Conservation (phyloP, 345 rosid genomes). For the Acer campestre region DNA sequence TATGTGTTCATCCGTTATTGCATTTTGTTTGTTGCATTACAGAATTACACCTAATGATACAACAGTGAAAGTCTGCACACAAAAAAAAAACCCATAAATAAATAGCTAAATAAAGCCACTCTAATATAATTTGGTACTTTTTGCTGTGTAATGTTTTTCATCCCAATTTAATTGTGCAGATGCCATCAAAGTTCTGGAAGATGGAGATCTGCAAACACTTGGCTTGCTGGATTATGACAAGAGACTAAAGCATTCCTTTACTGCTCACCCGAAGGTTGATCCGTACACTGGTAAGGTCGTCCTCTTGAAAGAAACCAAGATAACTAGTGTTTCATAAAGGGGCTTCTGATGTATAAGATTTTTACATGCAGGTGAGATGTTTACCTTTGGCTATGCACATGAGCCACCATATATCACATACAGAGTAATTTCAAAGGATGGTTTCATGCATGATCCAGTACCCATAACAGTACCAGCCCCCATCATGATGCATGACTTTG, state of each 20-base stretch:
- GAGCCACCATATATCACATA: conserved; percentile 83
- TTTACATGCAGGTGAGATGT: conserved; percentile 86
- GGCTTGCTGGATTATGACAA: conserved; percentile 97
- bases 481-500: conserved; percentile 98
- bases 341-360: conserved; percentile 25
- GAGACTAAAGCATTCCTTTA: conserved; percentile 86
- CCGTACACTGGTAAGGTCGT: conserved; percentile 74
- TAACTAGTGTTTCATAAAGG: not conserved
- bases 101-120: not conserved
- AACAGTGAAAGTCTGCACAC: too few relatives aligned
- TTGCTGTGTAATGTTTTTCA: conserved; percentile 1
- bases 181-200: conserved; percentile 89
- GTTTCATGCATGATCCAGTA: conserved; percentile 91
- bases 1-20: not conserved
- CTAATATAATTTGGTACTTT: not conserved
- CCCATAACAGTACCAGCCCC: conserved; percentile 84
- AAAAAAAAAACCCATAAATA: too few relatives aligned
- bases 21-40: too few relatives aligned
- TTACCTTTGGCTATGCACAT: conserved; percentile 89
- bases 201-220: conserved; percentile 96
- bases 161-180: conserved; percentile 45
- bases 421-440: conserved; percentile 92
- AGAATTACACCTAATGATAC: not conserved
- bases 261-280: conserved; percentile 98
- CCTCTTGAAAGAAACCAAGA: conserved; percentile 1